phyloP scores from a whole-genome alignment of 2,329 filamentous ascomycete species.

The Aspergillus jensenii region DNA sequence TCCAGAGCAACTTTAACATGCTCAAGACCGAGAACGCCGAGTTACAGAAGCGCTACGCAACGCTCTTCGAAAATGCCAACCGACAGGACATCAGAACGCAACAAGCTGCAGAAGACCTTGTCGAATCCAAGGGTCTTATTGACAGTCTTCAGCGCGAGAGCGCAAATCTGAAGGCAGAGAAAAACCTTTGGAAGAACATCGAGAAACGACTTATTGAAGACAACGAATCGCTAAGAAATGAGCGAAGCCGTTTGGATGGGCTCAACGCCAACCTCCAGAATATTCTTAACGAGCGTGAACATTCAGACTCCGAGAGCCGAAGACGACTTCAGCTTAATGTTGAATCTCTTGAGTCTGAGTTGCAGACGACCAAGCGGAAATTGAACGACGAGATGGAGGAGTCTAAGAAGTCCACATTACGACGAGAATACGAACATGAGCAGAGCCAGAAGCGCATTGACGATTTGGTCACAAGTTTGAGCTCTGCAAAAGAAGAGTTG shows the following conservation, averaged over 20 bases:
- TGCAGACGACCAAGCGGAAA: slow-evolving; percentile 77
- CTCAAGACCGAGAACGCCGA: slow-evolving; percentile 82
- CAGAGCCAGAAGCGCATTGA: slow-evolving; percentile 91
- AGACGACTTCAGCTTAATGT: slow-evolving; percentile 76
- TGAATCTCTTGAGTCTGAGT: slow-evolving; percentile 75
- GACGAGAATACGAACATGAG: slow-evolving; percentile 86
- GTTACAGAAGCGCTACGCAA: slow-evolving; percentile 77
- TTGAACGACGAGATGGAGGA: slow-evolving; percentile 81
- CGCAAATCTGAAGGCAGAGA: slow-evolving; percentile 91
- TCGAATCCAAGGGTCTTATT: slow-evolving; percentile 76
- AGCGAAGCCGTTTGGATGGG: slow-evolving; percentile 79
- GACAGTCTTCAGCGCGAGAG: slow-evolving; percentile 90
- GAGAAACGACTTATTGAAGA: slow-evolving; percentile 86
- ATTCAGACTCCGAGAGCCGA: slow-evolving; percentile 76
- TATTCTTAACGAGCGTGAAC: slow-evolving; percentile 86
- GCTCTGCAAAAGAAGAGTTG: slow-evolving; percentile 81
- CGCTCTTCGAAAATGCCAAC: slow-evolving; percentile 76
- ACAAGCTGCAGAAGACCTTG: slow-evolving; percentile 87
- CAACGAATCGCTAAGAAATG: slow-evolving; percentile 79
- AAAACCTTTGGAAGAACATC: slow-evolving; percentile 90
- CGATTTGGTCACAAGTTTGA: slow-evolving; percentile 77
- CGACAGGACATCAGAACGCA: slow-evolving; percentile 89
- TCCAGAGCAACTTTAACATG: slow-evolving; percentile 82
- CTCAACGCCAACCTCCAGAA: slow-evolving; percentile 82
- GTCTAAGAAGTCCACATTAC: slow-evolving; percentile 74